Evolutionary conservation across 805 yeast genomes (phyloP).

Genomic region (Spathaspora girioi): DNA sequence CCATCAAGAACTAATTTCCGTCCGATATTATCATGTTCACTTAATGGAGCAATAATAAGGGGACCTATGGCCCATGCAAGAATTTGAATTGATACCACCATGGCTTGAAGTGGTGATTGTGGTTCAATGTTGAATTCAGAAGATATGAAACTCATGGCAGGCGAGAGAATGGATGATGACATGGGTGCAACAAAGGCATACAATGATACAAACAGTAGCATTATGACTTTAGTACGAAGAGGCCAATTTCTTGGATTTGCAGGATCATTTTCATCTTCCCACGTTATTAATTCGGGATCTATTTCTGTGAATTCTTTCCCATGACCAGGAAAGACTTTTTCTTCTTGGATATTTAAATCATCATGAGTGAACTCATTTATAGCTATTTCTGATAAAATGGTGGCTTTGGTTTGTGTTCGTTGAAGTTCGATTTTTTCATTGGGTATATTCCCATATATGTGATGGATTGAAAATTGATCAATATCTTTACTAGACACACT

Average conservation of each 20-base stretch:
- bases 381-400: slow-evolving; percentile 16
- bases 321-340: slow-evolving; percentile 5
- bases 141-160: slow-evolving; percentile 28
- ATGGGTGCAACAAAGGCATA: slow-evolving; percentile 38
- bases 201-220: slow-evolving; percentile 26
- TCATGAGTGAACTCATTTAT: not conserved
- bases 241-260: slow-evolving; percentile 36
- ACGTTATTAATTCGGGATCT: slow-evolving; percentile 37
- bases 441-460: slow-evolving; percentile 30
- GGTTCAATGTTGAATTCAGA: slow-evolving; percentile 26
- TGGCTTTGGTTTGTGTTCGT: slow-evolving; percentile 28
- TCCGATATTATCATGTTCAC: slow-evolving; percentile 35
- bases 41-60: slow-evolving; percentile 34
- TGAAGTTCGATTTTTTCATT: slow-evolving; percentile 25
- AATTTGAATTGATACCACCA: slow-evolving; percentile 34
- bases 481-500: slow-evolving; percentile 3
- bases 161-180: slow-evolving; percentile 38
- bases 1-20: slow-evolving; percentile 29
- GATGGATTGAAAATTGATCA: slow-evolving; percentile 19
- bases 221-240: slow-evolving; percentile 15
- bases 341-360: slow-evolving; percentile 8
- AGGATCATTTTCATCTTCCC: slow-evolving; percentile 29
- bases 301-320: slow-evolving; percentile 29
- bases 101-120: slow-evolving; percentile 17
- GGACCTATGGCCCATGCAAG: slow-evolving; percentile 42